Evolutionary conservation across 2,329 filamentous ascomycete genomes (phyloP).

Genomic region (Scolecobasidium constrictum): DNA sequence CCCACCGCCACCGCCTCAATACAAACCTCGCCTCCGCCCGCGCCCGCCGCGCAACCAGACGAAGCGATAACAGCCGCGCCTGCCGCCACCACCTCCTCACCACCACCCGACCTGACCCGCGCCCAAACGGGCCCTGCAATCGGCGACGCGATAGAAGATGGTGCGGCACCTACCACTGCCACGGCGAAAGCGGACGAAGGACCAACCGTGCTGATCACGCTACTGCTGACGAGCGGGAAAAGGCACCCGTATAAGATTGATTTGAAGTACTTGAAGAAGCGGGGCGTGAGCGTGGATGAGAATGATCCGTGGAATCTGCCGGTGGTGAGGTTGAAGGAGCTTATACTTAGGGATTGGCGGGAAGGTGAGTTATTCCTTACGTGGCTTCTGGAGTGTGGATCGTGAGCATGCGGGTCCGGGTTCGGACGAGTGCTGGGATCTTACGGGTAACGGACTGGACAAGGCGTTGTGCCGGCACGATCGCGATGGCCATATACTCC

Average conservation of each 20-base stretch:
- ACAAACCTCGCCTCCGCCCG: not conserved
- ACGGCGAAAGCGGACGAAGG: slow-evolving; percentile 18
- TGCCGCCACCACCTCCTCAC: not conserved
- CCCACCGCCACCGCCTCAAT: not conserved
- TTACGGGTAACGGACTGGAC: too few relatives aligned
- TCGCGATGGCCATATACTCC: too few relatives aligned
- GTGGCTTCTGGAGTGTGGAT: too few relatives aligned
- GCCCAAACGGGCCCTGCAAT: not conserved
- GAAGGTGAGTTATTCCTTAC: slow-evolving; percentile 41
- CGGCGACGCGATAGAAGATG: not conserved
- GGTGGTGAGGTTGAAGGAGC: slow-evolving; percentile 85
- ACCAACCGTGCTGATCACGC: slow-evolving; percentile 58
- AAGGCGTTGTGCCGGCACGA: too few relatives aligned
- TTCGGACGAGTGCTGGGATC: too few relatives aligned
- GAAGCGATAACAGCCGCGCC: not conserved
- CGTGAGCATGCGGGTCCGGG: too few relatives aligned
- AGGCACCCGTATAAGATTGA: slow-evolving; percentile 86
- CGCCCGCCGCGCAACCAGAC: not conserved
- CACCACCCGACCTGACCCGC: not conserved
- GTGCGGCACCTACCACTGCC: not conserved
- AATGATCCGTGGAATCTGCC: slow-evolving; percentile 81
- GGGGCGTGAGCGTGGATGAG: slow-evolving; percentile 66
- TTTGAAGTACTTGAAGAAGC: slow-evolving; percentile 71
- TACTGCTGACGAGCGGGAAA: slow-evolving; percentile 71
- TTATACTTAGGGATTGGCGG: slow-evolving; percentile 88